Evolutionary conservation across 805 yeast species (phyloP), one percentile per base, ranked within the genome.

Genomic region (Ogataea nonfermentans): DNA sequence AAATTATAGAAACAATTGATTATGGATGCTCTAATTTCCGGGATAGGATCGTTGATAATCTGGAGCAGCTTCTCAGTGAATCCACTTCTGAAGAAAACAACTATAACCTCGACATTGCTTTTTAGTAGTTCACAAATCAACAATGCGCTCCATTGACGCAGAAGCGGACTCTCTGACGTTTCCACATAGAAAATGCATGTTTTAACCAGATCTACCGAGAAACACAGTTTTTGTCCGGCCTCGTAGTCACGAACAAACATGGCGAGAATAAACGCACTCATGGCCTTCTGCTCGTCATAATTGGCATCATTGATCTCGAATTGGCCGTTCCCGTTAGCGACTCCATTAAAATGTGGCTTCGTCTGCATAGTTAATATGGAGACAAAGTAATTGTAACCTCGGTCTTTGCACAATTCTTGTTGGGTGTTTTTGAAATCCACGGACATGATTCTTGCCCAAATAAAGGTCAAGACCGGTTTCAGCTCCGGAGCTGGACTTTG

Each of bases 361-460:
- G 55, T 50, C 28, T 55, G 66, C 39, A 70, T 63, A 40, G 81
- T 80, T 31, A 93, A 66, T 56, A 91, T 87, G 44, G 81, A 78
- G 30, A 88, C 78, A 59, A 93, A 93, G 60, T 93, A 91, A 52
- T 81, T 79, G 61, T 80, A 90, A 0, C 96, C 96, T 55, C 83
- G 84, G 56, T 91, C 98, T 53, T 90, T 90, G 48, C 93, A 76
- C 22, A 93, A 72, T 56, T 93, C 99, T 47, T 83, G 89, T 60
- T 93, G 99, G 3, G 96, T 87, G 54, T 84, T 83, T 48, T 78
- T 76, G 59, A 84, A 83, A 62, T 91, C 98, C 16, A 93, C 95
- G 3, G 97, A 90, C 93, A 93, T 88, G 15, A 93, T 88, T 49
- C 98, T 73, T 0, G 98, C 96, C 99, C 99, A 93, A 39, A 93